Base-by-base conservation (phyloP, 2,329 filamentous ascomycete species). In the Onygena corvina region DNA sequence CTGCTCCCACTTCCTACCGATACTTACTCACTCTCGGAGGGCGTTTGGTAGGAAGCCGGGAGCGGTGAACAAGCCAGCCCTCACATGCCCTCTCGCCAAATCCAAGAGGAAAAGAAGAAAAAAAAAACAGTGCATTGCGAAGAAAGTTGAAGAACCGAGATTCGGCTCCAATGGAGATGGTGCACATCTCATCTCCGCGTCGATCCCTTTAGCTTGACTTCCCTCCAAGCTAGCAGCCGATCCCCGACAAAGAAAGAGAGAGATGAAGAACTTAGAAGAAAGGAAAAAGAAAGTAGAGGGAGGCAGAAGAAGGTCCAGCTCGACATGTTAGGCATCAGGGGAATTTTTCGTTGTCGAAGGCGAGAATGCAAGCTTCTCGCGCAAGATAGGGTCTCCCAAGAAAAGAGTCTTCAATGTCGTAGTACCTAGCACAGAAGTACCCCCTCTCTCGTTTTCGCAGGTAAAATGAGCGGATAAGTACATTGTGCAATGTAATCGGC, bases 401-500 rank as follows among this genome's bases (percentile, higher is more conserved):
- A n/a, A n/a, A 33, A n/a, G 14, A 29, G 27, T 29, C 30, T n/a
- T n/a, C 14, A n/a, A 33, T 33, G 30, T n/a, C 4, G 36, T 40
- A 9, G 36, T 40, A 25, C 36, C 18, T 14, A 38, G 34, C 14
- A 40, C 36, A 40, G n/a, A n/a, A 23, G 36, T 40, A 40, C 36
- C 25, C 36, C 6, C 36, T 40, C 36, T 11, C 14, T 18, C 25
- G 36, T 23, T 21, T 14, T 40, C 20, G 18, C 18, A 20, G n/a
- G 36, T 11, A 40, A 40, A 16, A 12, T 21, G 11, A 21, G 18
- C 36, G 36, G 36, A 7, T 23, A 40, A 21, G 8, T 40, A 40
- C 36, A 40, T 40, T 11, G 20, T 40, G 36, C 36, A 21, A 40
- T 40, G 36, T 40, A 40, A 40, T 40, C n/a, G n/a, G n/a, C n/a